These are phyloP conservation scores for Epicoccum sorghinum DNA, from an alignment of 2,329 filamentous ascomycete genomes.

Conservation along the genomic window DNA sequence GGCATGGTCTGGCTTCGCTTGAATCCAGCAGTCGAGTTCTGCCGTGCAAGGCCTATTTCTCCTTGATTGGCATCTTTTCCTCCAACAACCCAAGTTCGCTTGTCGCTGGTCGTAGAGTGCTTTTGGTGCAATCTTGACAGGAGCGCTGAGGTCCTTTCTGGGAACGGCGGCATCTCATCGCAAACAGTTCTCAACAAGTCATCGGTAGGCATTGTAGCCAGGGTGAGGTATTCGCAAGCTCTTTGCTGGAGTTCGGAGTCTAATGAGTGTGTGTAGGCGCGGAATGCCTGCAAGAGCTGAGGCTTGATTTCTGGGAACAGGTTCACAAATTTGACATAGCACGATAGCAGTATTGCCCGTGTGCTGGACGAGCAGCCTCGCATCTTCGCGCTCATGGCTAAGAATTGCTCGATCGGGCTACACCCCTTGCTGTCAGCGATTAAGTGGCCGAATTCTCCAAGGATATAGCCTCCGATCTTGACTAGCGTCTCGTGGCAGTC, in stretches of 20 bases:
- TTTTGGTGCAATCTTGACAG: constrained; percentile 93
- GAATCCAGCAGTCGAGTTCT: constrained; percentile 70
- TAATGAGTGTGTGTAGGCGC: constrained; percentile 89
- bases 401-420: constrained; percentile 95
- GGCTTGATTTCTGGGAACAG: constrained; percentile 98
- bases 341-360: constrained; percentile 90
- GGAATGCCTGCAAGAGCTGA: constrained; percentile 88
- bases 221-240: constrained; percentile 89
- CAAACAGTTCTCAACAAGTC: constrained; percentile 91
- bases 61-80: constrained; percentile 93
- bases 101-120: constrained; percentile 89
- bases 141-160: constrained; percentile 88
- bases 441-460: constrained; percentile 96
- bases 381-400: constrained; percentile 90
- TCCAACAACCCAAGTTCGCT: constrained; percentile 96
- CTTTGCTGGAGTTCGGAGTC: constrained; percentile 96
- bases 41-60: constrained; percentile 76
- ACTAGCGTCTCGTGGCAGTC: constrained; percentile 96
- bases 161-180: constrained; percentile 99
- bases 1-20: constrained; percentile 80
- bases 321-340: constrained; percentile 97
- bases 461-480: constrained; percentile 95
- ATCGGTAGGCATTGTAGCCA: constrained; percentile 85
- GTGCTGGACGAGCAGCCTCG: constrained; percentile 87
- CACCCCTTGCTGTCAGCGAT: constrained; percentile 91